Percentiles rank a stretch among this genome's conserved stretches.
phyloP scores from a whole-genome alignment of 1,284 basidiomycete species.

The Rhodotorula sp. region DNA sequence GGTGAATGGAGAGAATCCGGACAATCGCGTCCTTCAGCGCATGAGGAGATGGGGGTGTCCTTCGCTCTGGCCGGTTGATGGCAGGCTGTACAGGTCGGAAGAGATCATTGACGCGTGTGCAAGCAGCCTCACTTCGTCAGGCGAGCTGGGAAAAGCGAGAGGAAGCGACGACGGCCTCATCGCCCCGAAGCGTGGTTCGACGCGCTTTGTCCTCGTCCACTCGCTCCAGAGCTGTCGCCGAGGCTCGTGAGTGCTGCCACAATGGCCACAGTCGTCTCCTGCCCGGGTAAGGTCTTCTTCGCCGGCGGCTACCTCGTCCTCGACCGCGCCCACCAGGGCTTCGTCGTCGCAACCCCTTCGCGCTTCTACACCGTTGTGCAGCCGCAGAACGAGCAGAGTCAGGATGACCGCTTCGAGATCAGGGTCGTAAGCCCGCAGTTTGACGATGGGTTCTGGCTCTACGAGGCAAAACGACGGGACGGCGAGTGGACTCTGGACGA shows the following conservation, averaged over 20 bases:
- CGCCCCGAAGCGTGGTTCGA: too few species aligned
- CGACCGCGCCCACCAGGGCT: constrained; percentile 75
- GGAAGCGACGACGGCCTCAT: too few species aligned
- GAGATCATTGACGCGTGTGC: too few species aligned
- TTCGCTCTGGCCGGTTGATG: too few species aligned
- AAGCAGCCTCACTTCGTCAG: neutral
- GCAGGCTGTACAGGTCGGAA: too few species aligned
- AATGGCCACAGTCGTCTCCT: constrained; percentile 61
- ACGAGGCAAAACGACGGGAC: constrained; percentile 56
- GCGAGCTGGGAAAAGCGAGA: neutral
- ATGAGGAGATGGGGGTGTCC: too few species aligned
- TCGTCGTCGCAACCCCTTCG: constrained; percentile 86
- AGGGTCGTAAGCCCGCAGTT: constrained; percentile 91
- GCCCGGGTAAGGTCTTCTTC: constrained; percentile 92
- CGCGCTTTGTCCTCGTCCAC: too few species aligned
- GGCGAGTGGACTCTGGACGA: constrained; percentile 24
- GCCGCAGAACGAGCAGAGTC: neutral
- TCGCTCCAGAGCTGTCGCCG: too few species aligned
- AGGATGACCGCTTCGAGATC: constrained; percentile 54
- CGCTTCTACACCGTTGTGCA: constrained; percentile 77
- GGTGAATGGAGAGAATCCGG: too few species aligned
- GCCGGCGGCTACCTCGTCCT: constrained; percentile 94
- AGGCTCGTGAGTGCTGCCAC: too few species aligned
- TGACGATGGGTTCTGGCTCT: constrained; percentile 73
- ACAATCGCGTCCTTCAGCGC: too few species aligned